Conservation (phyloP, 495 filamentous ascomycete species). For the Apiosordaria backusii region DNA sequence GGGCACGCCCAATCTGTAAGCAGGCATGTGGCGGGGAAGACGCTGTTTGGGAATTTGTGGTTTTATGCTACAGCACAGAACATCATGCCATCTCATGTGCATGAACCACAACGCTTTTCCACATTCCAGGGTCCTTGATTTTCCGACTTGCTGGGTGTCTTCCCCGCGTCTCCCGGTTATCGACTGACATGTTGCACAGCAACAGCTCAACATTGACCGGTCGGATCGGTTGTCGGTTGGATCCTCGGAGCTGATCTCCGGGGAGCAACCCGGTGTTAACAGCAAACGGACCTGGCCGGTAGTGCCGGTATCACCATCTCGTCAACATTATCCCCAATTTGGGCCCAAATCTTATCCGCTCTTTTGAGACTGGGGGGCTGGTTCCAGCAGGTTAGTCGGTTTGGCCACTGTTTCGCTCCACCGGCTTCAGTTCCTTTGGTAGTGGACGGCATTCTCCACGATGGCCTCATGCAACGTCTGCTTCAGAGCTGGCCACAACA, state of each 20-base stretch:
- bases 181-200: not conserved
- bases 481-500: not conserved
- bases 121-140: not conserved
- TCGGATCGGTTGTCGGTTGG: not conserved
- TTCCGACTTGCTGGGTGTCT: too few species aligned
- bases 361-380: not conserved
- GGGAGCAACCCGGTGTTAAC: not conserved
- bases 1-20: not conserved
- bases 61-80: not conserved
- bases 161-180: not conserved
- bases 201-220: not conserved
- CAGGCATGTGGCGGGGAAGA: not conserved
- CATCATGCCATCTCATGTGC: not conserved
- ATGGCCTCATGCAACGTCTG: not conserved
- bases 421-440: not conserved
- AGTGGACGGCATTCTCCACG: not conserved
- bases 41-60: not conserved
- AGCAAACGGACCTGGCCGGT: not conserved
- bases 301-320: not conserved
- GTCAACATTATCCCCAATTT: not conserved
- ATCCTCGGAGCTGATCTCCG: not conserved
- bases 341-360: not conserved
- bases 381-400: not conserved
- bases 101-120: not conserved
- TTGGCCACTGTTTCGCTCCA: not conserved